Evolutionary conservation across 441 rosid genomes (phyloP), one percentile per base, ranked within the genome.

Genomic region (Raphanus hybrid): DNA sequence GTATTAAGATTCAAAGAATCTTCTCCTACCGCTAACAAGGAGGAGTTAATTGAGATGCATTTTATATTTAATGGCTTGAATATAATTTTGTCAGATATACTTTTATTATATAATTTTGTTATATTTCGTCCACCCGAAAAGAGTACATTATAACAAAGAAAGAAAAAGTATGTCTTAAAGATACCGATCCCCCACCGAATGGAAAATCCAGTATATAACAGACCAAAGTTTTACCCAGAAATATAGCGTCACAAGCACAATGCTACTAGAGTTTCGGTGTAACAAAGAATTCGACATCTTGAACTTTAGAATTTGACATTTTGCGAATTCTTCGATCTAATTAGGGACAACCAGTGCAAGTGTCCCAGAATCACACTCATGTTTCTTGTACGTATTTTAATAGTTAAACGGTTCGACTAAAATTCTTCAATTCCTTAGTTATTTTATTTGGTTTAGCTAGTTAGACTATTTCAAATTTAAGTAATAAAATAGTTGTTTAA

Each of bases 1-100:
- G 79, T 74, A 79, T 35, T 74, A 18, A 75, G 79, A 79, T 79
- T 74, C 68, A 57, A 79, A 69, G 82, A 79, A 74, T 74, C 82
- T 79, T 69, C 75, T 79, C 68, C 75, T 57, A 64, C 69, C 72
- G 35, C 75, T 69, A 74, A 74, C 62, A 75, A 63, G 81, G 60
- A 71, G 74, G 78, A 78, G 82, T 35, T 73, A 61, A 62, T 52
- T 39, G 70, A 68, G 32, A 62, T 70, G 54, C 69, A 52, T 67
- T 67, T 66, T 26, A 14, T 37, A 52, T 72, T 58, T 35, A 60
- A 67, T 67, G 69, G 20, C 32, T 72, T 59, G 68, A 67, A 62
- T 78, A 78, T n/a, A 6, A 1, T 67, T 34, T 59, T 59, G 27
- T 67, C 43, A 14, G 12, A 73, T 64, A 64, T 18, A 64, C 1